phyloP scores from a whole-genome alignment of 495 filamentous ascomycete species.

The Neurospora sp. region DNA sequence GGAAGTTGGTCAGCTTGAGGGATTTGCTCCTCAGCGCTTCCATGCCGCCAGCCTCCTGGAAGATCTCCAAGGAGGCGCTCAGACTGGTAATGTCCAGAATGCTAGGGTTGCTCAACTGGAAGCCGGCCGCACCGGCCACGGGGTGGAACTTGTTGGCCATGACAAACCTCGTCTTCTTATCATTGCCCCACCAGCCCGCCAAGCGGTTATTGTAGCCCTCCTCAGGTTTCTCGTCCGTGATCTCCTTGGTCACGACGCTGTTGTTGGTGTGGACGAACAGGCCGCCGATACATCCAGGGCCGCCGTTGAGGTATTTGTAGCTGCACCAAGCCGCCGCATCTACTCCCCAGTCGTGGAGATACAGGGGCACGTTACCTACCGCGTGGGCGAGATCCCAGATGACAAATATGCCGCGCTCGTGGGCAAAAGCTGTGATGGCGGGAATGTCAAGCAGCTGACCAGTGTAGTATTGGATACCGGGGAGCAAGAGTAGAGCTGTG shows the following conservation, averaged over 20 bases:
- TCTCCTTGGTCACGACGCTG: conserved; percentile 38
- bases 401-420: conserved; percentile 62
- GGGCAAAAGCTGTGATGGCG: conserved; percentile 73
- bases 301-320: conserved; percentile 94
- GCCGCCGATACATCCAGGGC: conserved; percentile 79
- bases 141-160: conserved; percentile 77
- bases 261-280: conserved; percentile 79
- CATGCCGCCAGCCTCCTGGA: conserved; percentile 61
- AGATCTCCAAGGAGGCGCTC: conserved; percentile 68
- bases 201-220: conserved; percentile 46
- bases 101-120: conserved; percentile 59
- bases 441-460: conserved; percentile 85
- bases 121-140: conserved; percentile 56
- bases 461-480: conserved; percentile 91
- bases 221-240: conserved; percentile 23
- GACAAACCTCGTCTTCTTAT: conserved; percentile 62
- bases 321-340: conserved; percentile 96
- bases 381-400: conserved; percentile 97
- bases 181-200: conserved; percentile 86
- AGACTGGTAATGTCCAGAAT: conserved; percentile 60
- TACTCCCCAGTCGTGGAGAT: conserved; percentile 85
- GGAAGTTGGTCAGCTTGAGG: conserved; percentile 63
- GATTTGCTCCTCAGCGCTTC: conserved; percentile 62
- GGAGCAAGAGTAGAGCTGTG: conserved; percentile 74
- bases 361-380: conserved; percentile 76